Conservation (phyloP, 2,329 filamentous ascomycete species). For the Cadophora sp. region DNA sequence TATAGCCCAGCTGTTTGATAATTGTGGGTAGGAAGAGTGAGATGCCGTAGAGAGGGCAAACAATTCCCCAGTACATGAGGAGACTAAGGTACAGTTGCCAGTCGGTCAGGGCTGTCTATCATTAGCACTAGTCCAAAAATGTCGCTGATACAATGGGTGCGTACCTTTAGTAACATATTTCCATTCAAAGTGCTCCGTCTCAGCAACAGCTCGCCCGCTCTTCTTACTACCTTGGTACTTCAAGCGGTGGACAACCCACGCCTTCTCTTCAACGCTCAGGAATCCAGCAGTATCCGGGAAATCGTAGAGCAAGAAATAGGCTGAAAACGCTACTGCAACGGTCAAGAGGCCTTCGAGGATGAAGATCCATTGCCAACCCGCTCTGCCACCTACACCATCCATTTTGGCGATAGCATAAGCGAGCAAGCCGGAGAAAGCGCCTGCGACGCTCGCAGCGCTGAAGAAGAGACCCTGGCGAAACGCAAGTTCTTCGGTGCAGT, state of each 20-base stretch:
- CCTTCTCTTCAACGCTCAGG: constrained; percentile 48
- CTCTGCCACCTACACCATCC: constrained; percentile 51
- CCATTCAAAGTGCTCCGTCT: constrained; percentile 43
- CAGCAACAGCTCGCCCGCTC: constrained; percentile 36
- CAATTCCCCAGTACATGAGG: constrained; percentile 71
- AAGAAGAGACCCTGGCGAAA: constrained; percentile 42
- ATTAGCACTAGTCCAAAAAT: neutral
- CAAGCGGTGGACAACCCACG: constrained; percentile 39
- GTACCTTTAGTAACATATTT: constrained; percentile 42
- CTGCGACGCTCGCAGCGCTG: constrained; percentile 46
- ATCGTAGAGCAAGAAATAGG: constrained; percentile 56
- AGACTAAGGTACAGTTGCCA: constrained; percentile 50
- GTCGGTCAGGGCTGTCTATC: constrained; percentile 47
- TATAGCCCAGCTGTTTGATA: constrained; percentile 58
- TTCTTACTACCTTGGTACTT: constrained; percentile 36
- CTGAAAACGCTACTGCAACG: constrained; percentile 45
- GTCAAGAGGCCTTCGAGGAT: constrained; percentile 37
- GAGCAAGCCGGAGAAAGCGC: constrained; percentile 54
- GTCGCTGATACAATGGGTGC: neutral
- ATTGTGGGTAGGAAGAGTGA: constrained; percentile 50
- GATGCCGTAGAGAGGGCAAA: constrained; percentile 51
- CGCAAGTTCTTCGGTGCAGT: constrained; percentile 16
- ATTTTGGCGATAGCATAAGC: constrained; percentile 54
- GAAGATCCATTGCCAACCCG: constrained; percentile 53
- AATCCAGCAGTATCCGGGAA: constrained; percentile 50